A percentile compares a stretch with the other conserved stretches of the same genome.
phyloP scores from a whole-genome alignment of 257 asterid genomes.

The Leonotis leonurus region DNA sequence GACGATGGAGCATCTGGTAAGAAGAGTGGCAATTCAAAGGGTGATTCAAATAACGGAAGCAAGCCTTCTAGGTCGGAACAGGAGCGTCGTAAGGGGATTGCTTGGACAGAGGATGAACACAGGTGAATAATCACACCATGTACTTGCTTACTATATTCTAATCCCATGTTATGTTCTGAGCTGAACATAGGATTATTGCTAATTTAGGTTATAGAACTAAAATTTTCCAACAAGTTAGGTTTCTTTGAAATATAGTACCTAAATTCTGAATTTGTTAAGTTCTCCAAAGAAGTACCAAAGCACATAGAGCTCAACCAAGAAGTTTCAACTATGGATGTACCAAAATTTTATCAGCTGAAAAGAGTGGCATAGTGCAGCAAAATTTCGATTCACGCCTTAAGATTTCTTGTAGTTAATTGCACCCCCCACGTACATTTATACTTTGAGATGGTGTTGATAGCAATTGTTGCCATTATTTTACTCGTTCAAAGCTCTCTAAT shows the following conservation, averaged over 20 bases:
- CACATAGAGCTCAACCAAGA: not conserved
- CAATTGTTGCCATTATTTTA: too few species aligned
- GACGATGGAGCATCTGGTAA: conserved; percentile 46
- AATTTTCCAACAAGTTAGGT: not conserved
- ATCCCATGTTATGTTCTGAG: not conserved
- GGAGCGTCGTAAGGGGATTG: conserved; percentile 89
- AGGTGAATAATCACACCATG: conserved; percentile 42
- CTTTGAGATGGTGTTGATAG: too few species aligned
- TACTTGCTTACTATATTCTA: not conserved
- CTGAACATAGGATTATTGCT: not conserved
- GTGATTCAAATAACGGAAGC: conserved; percentile 50
- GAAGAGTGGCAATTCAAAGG: conserved; percentile 36
- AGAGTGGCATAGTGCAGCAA: too few species aligned
- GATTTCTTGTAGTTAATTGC: too few species aligned
- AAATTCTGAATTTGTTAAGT: not conserved
- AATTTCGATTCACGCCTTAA: too few species aligned
- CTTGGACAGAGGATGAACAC: conserved; percentile 99
- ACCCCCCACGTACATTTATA: too few species aligned
- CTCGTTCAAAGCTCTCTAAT: too few species aligned
- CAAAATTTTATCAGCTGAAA: too few species aligned
- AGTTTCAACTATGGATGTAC: not conserved
- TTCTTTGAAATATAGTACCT: not conserved
- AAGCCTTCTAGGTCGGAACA: conserved; percentile 61
- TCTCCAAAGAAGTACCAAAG: not conserved
- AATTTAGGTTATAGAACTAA: not conserved